These are phyloP conservation scores for Sporobolus alterniflorus DNA, from an alignment of 202 grass and related monocot species.

Conservation along the genomic window DNA sequence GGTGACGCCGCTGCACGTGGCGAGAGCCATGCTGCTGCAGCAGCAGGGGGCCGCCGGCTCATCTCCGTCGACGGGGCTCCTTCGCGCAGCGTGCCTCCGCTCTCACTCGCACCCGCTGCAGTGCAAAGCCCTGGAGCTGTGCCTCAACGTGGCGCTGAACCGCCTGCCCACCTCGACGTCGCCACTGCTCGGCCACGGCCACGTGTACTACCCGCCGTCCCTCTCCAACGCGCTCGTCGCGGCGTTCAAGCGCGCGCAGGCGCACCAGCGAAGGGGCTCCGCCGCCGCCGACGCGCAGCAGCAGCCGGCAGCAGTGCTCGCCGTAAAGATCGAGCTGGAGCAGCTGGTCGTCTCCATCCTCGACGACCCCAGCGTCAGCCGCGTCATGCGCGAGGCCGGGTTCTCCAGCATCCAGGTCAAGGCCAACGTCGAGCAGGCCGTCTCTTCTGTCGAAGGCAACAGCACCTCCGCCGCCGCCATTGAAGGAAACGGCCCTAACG, in stretches of 20 bases:
- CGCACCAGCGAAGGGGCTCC: slow-evolving; percentile 70
- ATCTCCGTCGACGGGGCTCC: slow-evolving; percentile 41
- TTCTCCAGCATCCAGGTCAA: slow-evolving; percentile 89
- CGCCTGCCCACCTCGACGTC: slow-evolving; percentile 62
- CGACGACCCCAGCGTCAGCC: slow-evolving; percentile 88
- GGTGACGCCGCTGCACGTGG: slow-evolving; percentile 84
- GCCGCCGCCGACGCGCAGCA: slow-evolving; percentile 58
- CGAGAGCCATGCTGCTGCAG: slow-evolving; percentile 74
- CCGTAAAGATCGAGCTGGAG: slow-evolving; percentile 90
- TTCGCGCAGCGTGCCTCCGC: slow-evolving; percentile 76
- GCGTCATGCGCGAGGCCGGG: slow-evolving; percentile 89
- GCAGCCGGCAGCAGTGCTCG: slow-evolving; percentile 65
- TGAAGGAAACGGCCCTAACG: slow-evolving; percentile 35
- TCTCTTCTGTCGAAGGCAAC: slow-evolving; percentile 31
- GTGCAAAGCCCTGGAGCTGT: slow-evolving; percentile 95
- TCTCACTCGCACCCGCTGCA: slow-evolving; percentile 91
- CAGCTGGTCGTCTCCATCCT: slow-evolving; percentile 94
- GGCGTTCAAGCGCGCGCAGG: slow-evolving; percentile 86
- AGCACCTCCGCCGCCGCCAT: neutral
- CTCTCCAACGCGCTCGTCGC: slow-evolving; percentile 91
- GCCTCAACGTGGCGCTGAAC: slow-evolving; percentile 94
- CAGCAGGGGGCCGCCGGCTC: neutral
- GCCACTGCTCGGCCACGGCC: slow-evolving; percentile 52
- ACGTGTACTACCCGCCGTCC: slow-evolving; percentile 60
- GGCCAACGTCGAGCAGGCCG: slow-evolving; percentile 68